Base-by-base conservation (phyloP, 805 yeast species). In the Candida krabiensis region DNA sequence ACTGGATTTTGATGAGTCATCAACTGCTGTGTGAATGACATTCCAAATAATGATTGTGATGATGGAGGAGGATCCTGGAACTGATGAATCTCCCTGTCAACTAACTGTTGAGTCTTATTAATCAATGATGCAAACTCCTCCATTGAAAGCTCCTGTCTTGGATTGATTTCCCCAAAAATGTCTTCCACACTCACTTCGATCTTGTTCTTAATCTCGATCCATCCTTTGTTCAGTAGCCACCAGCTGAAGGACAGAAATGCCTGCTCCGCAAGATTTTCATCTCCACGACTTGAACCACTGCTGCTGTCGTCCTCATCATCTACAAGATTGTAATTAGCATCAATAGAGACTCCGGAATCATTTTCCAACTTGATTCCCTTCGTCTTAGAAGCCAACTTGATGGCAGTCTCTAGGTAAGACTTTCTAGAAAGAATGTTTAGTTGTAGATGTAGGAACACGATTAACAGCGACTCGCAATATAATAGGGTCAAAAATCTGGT, bases 141-240 rank as follows among this genome's bases (percentile, higher is more conserved):
- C 14, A 80, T 61, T 1, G 82, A 63, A 35, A 91, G 60, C 53
- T 82, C 90, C 14, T 85, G 77, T 46, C 89, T 73, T 23, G 96
- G 95, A 45, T 79, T 81, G 19, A 86, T 65, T 9, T 69, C 71
- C 9, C 67, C 73, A 57, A 88, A 87, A 17, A 79, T 80, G 22
- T 68, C 69, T 21, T 67, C 69, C 3, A 91, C 90, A 4, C 75
- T 65, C 1, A 60, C 55, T 51, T 79, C 77, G 19, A 87, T 76
- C 15, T 71, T 61, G 19, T 69, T 63, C 16, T 77, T 70, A 24
- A 86, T 64, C 23, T 70, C 65, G 16, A 70, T 52, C 89, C 93
- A 88, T 0, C 98, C 98, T 47, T 80, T 77, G 60, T 91, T 89
- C 35, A 91, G 68, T 31, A 91, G 61, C 96, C 96, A 91, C 96